Conservation (phyloP, 345 rosid genomes). For the Hirschfeldia incana region DNA sequence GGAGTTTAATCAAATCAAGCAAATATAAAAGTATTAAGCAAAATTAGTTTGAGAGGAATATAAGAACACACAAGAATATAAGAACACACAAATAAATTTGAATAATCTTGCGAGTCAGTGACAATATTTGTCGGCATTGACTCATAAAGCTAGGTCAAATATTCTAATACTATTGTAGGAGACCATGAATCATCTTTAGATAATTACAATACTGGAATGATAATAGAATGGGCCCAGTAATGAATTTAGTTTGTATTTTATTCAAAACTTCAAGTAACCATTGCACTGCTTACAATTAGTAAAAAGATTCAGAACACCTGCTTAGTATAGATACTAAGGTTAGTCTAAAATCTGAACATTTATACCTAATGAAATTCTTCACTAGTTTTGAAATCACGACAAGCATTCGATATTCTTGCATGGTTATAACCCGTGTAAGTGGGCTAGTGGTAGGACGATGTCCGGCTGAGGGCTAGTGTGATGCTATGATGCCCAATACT, state of each 20-base stretch:
- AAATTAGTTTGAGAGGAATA: not conserved
- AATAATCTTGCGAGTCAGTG: not conserved
- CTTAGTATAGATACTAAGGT: no score
- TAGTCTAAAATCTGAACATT: no score
- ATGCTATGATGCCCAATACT: no score
- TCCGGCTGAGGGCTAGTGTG: no score
- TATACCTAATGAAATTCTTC: not conserved
- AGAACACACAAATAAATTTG: not conserved
- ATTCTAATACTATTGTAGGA: not conserved
- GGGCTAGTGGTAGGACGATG: no score
- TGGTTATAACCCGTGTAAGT: not conserved
- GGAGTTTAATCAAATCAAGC: not conserved
- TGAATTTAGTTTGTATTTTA: not conserved
- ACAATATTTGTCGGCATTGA: constrained; percentile 30
- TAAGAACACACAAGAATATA: not conserved
- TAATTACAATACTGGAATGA: not conserved
- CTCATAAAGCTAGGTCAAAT: not conserved
- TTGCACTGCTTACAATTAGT: no score
- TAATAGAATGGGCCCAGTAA: not conserved
- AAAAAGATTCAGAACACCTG: no score
- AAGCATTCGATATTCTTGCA: no score
- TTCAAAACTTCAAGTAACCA: not conserved
- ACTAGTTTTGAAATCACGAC: not conserved
- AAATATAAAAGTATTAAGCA: not conserved
- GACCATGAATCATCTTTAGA: not conserved